phyloP scores from a whole-genome alignment of 1,284 basidiomycete species.

The Boletus smithii region DNA sequence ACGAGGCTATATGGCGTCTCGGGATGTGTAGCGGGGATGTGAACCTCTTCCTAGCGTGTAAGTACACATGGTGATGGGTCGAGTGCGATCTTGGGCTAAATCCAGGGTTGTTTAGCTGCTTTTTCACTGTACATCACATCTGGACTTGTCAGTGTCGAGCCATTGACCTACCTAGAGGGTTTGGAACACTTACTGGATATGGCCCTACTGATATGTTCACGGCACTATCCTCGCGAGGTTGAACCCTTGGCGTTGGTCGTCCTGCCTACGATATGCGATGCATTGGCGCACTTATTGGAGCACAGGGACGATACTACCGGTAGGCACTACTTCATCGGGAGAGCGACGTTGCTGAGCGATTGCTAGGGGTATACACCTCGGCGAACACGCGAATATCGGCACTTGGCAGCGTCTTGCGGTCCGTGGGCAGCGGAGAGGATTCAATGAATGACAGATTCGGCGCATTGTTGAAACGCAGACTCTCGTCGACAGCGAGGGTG shows the following conservation, averaged over 20 bases:
- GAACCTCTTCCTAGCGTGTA: constrained; percentile 26
- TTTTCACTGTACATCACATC: constrained; percentile 48
- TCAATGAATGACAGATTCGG: constrained; percentile 6
- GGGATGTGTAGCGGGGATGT: constrained; percentile 9
- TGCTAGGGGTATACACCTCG: constrained; percentile 25
- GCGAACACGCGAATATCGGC: constrained; percentile 51
- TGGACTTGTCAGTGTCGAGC: constrained; percentile 27
- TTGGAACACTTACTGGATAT: constrained; percentile 54
- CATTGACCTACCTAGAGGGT: constrained; percentile 45
- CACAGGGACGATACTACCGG: constrained; percentile 31
- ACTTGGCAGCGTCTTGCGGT: constrained; percentile 34
- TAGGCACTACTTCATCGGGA: constrained; percentile 23
- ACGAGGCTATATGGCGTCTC: constrained; percentile 29
- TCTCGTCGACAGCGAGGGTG: constrained; percentile 14
- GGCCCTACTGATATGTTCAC: constrained; percentile 45
- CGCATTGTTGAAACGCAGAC: constrained; percentile 13
- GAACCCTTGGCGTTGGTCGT: constrained; percentile 49
- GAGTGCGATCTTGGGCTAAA: constrained; percentile 9
- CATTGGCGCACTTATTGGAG: constrained; percentile 40
- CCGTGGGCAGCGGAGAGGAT: constrained; percentile 11
- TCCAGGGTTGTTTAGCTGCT: constrained; percentile 37
- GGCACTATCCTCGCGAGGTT: constrained; percentile 42
- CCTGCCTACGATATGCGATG: constrained; percentile 48
- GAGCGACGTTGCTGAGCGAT: not conserved
- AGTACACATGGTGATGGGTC: constrained; percentile 10